Percentiles rank a stretch among this genome's conserved stretches.
phyloP scores from a whole-genome alignment of 108 stramenopile species.

The Schizochytrium sp. region DNA sequence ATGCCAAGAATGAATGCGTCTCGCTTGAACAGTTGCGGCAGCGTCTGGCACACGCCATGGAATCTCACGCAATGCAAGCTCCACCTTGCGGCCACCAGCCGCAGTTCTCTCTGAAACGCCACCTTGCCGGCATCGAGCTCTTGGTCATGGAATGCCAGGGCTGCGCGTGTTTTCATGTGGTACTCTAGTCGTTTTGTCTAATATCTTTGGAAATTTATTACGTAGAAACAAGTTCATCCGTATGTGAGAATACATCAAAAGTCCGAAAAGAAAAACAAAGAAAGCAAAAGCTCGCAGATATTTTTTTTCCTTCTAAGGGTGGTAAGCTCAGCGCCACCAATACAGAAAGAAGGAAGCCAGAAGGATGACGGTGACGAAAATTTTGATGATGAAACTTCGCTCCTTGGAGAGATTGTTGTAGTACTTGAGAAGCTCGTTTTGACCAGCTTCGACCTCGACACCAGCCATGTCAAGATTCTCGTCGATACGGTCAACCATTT shows the following conservation, averaged over 20 bases:
- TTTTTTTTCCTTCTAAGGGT: neutral
- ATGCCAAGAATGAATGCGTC: neutral
- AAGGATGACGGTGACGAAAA: neutral
- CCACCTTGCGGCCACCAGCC: neutral
- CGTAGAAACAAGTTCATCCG: too few species aligned
- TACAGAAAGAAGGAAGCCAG: neutral
- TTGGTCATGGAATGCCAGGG: neutral
- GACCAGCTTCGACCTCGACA: neutral
- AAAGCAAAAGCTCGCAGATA: neutral
- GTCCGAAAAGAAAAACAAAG: too few species aligned
- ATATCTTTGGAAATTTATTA: too few species aligned
- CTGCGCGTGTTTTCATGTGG: neutral
- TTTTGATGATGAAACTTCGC: neutral
- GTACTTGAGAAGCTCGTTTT: neutral
- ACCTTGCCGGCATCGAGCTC: neutral
- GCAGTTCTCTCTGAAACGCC: neutral
- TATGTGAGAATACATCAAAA: too few species aligned
- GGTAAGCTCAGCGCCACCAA: neutral
- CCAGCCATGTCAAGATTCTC: neutral
- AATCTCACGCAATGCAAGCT: neutral
- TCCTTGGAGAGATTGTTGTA: conserved; percentile 1
- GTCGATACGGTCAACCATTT: neutral
- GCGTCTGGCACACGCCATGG: neutral
- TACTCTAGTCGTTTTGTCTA: neutral
- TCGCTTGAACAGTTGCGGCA: neutral